Conservation (phyloP, 371 early-diverging fungal species). For the Mucor irregularis region DNA sequence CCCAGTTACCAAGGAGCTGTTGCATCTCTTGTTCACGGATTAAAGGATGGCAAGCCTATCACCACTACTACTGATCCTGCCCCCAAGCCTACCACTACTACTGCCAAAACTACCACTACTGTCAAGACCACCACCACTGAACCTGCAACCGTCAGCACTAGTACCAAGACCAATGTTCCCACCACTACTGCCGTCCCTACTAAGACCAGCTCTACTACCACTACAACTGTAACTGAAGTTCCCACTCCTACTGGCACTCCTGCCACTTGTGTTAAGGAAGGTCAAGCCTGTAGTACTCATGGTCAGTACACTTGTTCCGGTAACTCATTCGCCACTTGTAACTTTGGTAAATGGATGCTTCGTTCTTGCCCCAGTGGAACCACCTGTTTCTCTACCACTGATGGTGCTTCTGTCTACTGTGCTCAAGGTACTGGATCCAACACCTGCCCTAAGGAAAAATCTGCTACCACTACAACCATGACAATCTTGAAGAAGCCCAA, state of each 20-base stretch:
- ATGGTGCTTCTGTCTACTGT: constrained; percentile 39
- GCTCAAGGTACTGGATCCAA: constrained; percentile 14
- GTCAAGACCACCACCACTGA: background rate
- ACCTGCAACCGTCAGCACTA: background rate
- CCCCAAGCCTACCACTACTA: background rate
- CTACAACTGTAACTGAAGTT: constrained; percentile 6
- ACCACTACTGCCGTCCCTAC: background rate
- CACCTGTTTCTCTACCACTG: constrained; percentile 32
- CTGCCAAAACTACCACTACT: background rate
- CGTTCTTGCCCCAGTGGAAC: constrained; percentile 24
- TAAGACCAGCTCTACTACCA: background rate
- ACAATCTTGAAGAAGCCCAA: background rate
- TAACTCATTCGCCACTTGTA: constrained; percentile 28
- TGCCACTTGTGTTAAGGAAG: constrained; percentile 8
- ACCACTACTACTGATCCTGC: background rate
- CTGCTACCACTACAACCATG: background rate
- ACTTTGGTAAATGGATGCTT: constrained; percentile 27
- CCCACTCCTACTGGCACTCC: background rate
- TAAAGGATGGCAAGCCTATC: background rate
- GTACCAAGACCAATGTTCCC: background rate
- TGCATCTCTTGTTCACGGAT: constrained; percentile 24
- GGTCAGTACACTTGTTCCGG: constrained; percentile 19
- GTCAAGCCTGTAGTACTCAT: constrained; percentile 11
- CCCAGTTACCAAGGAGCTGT: constrained; percentile 35
- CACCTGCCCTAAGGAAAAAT: background rate